These are phyloP conservation scores for Taiwanofungus camphoratus DNA, from an alignment of 1,284 basidiomycete species.

Conservation along the genomic window DNA sequence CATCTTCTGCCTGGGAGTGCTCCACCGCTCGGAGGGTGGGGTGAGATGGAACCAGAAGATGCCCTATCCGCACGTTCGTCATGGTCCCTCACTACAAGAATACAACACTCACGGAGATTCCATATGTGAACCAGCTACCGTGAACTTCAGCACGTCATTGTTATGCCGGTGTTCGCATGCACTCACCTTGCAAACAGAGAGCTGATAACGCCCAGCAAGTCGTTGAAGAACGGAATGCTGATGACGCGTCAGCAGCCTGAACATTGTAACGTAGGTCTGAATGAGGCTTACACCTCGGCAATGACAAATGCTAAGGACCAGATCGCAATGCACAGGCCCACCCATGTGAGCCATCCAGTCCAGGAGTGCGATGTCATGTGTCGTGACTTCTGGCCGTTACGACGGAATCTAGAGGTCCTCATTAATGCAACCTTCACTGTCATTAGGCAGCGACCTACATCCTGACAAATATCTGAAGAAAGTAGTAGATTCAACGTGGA, in stretches of 20 bases:
- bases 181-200: slow-evolving; percentile 26
- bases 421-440: neutral
- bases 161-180: neutral
- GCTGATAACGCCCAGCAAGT: slow-evolving; percentile 27
- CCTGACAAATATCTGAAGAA: slow-evolving; percentile 24
- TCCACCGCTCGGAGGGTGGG: slow-evolving; percentile 21
- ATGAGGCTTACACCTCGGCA: slow-evolving; percentile 26
- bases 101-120: slow-evolving; percentile 21
- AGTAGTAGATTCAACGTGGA: too few relatives aligned
- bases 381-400: slow-evolving; percentile 18
- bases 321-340: slow-evolving; percentile 23
- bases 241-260: neutral
- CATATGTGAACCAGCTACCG: slow-evolving; percentile 29
- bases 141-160: neutral
- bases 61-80: slow-evolving; percentile 13
- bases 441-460: slow-evolving; percentile 18
- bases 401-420: slow-evolving; percentile 22
- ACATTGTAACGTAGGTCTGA: neutral
- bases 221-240: slow-evolving; percentile 32
- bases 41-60: slow-evolving; percentile 29
- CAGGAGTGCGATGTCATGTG: slow-evolving; percentile 27
- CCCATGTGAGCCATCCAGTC: slow-evolving; percentile 28
- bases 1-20: slow-evolving; percentile 19
- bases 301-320: slow-evolving; percentile 28
- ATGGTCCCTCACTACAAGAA: neutral